Evolutionary conservation across 768 basidiomycete species (phyloP).

Genomic region (Suillus brevipes): DNA sequence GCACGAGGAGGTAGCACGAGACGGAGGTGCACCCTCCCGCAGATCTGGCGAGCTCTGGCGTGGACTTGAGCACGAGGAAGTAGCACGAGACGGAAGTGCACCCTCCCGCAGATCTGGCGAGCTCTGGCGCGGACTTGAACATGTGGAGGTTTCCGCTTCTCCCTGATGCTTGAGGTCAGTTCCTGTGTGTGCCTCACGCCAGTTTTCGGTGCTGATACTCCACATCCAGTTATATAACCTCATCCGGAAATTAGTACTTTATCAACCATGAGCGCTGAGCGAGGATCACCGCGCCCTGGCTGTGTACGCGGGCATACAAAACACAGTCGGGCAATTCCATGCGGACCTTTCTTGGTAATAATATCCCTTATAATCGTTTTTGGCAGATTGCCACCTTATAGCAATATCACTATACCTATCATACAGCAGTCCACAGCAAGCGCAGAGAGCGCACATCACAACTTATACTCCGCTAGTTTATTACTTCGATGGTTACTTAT

Average conservation of each 20-base stretch:
- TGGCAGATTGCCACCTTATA: not conserved
- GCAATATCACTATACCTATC: not conserved
- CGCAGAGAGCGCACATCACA: not conserved
- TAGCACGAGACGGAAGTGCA: not conserved
- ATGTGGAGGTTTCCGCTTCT: not conserved
- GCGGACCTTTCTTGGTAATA: not conserved
- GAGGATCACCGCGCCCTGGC: not conserved
- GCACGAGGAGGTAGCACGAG: not conserved
- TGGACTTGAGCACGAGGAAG: not conserved
- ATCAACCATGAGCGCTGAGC: not conserved
- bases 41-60: not conserved
- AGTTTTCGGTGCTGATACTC: not conserved
- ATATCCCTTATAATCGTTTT: not conserved
- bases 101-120: not conserved
- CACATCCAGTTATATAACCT: not conserved
- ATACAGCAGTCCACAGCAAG: not conserved
- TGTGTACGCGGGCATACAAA: not conserved
- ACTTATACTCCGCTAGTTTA: not conserved
- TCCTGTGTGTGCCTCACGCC: not conserved
- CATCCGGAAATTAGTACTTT: not conserved
- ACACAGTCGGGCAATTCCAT: not conserved
- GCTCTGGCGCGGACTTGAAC: conserved; percentile 5
- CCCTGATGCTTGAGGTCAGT: not conserved
- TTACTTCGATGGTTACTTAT: not conserved
- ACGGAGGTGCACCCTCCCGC: not conserved